Evolutionary conservation across 2,329 filamentous ascomycete species (phyloP), one percentile per base, ranked within the genome.

Genomic region (Hypoxylon rubiginosum): DNA sequence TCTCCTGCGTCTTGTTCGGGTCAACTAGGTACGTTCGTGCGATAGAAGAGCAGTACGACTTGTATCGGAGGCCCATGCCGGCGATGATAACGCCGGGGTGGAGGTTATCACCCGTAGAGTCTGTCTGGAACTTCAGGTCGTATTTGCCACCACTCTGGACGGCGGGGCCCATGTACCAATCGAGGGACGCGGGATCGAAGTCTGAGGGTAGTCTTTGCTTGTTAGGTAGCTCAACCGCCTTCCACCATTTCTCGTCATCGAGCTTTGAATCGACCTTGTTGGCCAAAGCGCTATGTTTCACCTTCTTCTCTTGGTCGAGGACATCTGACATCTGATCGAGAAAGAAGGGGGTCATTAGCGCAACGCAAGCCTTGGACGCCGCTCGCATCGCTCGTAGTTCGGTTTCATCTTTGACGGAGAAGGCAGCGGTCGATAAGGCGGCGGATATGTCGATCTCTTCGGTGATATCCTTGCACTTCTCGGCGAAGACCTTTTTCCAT

Each of bases 311-410:
- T 72, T 94, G 91, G 76, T 99, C 96, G 65, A 99, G 88, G 56
- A 98, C 91, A 73, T 92, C 91, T 54, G 95, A 97, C 94, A 99
- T 98, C 79, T 97, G 94, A 77, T 99, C 96, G 71, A 99, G 90
- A 79, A 98, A 98, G 80, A 96, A 99, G 64, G 95, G 93, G 54
- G 93, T 93, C 90, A 98, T 97, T 65, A 98, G 84, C 63, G 94
- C 94, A 71, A 97, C 95, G 73, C 94, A 97, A 50, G 96, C 95
- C 77, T 96, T 92, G 59, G 96, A 96, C 4, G 95, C 94, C 72
- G 95, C 97, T 76, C 97, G 91, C 86, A 99, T 97, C 10, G 93
- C 91, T 71, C 95, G 92, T 71, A 99, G 85, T 81, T 99, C 96
- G 75, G 91, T 92, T 79, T 97, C 94, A 77, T 98, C 96, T 81